A percentile compares a stretch with the other conserved stretches of the same genome.
These are phyloP conservation scores for Diaporthe sp. DNA, from an alignment of 2,329 filamentous ascomycete genomes.

Conservation along the genomic window DNA sequence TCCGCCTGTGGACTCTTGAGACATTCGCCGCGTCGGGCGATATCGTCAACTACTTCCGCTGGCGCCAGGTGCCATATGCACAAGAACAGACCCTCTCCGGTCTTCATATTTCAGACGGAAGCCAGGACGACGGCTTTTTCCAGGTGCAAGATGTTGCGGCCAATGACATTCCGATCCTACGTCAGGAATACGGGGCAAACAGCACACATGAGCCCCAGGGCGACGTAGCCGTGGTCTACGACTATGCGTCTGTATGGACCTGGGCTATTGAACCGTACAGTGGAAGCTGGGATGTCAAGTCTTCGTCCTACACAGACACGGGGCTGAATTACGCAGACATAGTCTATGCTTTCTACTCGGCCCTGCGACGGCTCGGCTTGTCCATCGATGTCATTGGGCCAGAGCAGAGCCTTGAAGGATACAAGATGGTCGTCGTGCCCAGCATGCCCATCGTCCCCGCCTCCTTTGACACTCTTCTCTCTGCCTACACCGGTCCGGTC, in stretches of 20 bases:
- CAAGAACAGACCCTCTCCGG: constrained; percentile 46
- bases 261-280: constrained; percentile 46
- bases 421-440: constrained; percentile 45
- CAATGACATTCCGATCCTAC: constrained; percentile 42
- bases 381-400: constrained; percentile 44
- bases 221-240: constrained; percentile 43
- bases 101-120: constrained; percentile 42
- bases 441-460: constrained; percentile 44
- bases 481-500: constrained; percentile 40
- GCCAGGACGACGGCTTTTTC: constrained; percentile 42
- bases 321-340: constrained; percentile 42
- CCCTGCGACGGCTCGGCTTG: constrained; percentile 45
- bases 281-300: constrained; percentile 43
- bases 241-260: constrained; percentile 44
- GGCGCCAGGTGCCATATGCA: constrained; percentile 45
- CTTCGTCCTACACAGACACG: constrained; percentile 39
- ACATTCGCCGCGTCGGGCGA: constrained; percentile 43
- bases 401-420: constrained; percentile 42
- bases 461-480: constrained; percentile 39
- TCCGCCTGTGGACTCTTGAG: constrained; percentile 45
- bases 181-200: too few relatives aligned
- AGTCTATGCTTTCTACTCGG: constrained; percentile 43
- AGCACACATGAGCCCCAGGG: constrained; percentile 39
- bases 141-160: constrained; percentile 41
- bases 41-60: constrained; percentile 45